phyloP scores from a whole-genome alignment of 2,329 filamentous ascomycete genomes.

The Epichloe brachyelytri region DNA sequence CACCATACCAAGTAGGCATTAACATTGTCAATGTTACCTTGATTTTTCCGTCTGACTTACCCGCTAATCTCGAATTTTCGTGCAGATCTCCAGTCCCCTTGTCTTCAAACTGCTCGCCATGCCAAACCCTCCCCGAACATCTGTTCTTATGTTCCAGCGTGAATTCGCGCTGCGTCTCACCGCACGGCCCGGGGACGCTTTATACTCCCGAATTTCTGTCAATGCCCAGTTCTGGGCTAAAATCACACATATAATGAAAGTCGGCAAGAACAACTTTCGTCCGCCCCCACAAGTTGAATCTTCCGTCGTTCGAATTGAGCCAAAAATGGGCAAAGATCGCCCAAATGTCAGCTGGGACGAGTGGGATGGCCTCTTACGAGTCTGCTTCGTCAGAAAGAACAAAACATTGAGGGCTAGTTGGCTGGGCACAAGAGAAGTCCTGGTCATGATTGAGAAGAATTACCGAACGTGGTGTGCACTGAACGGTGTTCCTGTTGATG shows the following conservation, averaged over 20 bases:
- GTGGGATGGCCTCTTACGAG: constrained; percentile 81
- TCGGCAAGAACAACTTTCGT: constrained; percentile 92
- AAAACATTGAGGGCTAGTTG: constrained; percentile 76
- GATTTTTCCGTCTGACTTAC: background rate
- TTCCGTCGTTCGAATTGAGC: constrained; percentile 79
- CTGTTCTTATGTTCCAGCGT: constrained; percentile 91
- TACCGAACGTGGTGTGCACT: constrained; percentile 85
- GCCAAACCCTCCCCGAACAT: constrained; percentile 66
- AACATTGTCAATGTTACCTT: no score
- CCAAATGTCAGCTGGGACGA: constrained; percentile 89
- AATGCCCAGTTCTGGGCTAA: constrained; percentile 82
- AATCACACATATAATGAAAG: constrained; percentile 69
- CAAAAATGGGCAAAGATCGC: constrained; percentile 61
- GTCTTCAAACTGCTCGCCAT: constrained; percentile 82
- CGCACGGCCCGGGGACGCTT: constrained; percentile 72
- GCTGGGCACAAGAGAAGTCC: constrained; percentile 65
- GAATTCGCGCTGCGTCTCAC: constrained; percentile 88
- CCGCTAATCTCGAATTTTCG: background rate
- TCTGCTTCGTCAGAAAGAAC: constrained; percentile 65
- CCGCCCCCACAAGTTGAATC: constrained; percentile 88
- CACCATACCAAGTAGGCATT: constrained; percentile 44
- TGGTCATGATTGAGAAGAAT: constrained; percentile 73
- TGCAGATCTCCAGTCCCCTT: constrained; percentile 73
- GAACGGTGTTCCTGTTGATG: constrained; percentile 68
- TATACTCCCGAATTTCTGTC: constrained; percentile 83